Evolutionary conservation across 2,329 filamentous ascomycete species (phyloP), one percentile per base, ranked within the genome.

Genomic region (Epichloe festucae): DNA sequence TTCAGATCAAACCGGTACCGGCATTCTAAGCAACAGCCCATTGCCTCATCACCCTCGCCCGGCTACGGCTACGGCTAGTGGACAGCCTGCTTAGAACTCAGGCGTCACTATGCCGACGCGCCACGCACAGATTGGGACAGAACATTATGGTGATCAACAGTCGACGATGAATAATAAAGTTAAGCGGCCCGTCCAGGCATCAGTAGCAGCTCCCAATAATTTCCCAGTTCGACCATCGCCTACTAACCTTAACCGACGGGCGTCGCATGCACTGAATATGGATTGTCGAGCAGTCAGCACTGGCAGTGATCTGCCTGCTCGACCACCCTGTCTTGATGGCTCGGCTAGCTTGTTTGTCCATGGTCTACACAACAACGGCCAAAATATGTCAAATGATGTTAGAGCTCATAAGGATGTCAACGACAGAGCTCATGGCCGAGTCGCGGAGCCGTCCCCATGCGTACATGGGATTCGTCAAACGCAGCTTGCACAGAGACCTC

Each of bases 11-110:
- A 36, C 5, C 11, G 14, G 21, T 31, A 39, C 46, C 31, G 19
- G 6, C 5, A 17, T 43, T 14, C 11, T 15, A 11, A 46, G 17
- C 10, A 3, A 39, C 2, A 21, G 2, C 17, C 36, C 46, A 4
- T 45, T 49, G 19, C 27, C 47, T 11, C 4, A 31, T 19, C 14
- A 48, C 31, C 5, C 27, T 21, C 51, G 47, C 15, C 52, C 52
- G 21, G 48, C 19, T 2, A 43, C 51, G 38, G 43, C 19, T 2
- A 43, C 51, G 38, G 43, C 42, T 17, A 49, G 53, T 44, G 50
- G 15, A 42, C 55, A 54, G 49, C 48, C 55, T 59, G 58, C 49
- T 17, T 57, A 57, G 55, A 45, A 54, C 23, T 21, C 56, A 56
- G 58, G 43, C 43, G 31, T 46, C 44, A 46, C 48, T 52, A 49